Conservation (phyloP, 192 early-diverging fungal species). For the Martensiomyces pterosporus region DNA sequence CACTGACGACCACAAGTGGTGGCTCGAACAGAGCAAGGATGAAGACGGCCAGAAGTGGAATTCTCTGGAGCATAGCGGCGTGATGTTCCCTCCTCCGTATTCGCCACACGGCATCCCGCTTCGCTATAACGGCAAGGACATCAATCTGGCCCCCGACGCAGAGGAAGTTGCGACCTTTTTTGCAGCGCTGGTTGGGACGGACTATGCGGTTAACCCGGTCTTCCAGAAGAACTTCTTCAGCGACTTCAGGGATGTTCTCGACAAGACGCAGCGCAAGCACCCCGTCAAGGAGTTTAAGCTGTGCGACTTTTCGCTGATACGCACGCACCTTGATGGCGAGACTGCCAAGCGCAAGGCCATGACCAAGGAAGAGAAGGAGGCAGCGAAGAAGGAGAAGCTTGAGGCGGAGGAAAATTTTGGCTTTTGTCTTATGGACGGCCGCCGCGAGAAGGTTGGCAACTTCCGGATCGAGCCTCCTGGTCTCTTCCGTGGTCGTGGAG, state of each 20-base stretch:
- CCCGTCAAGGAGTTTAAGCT: slow-evolving; percentile 72
- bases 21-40: slow-evolving; percentile 59
- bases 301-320: slow-evolving; percentile 89
- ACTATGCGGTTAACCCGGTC: slow-evolving; percentile 73
- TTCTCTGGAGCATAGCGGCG: slow-evolving; percentile 82
- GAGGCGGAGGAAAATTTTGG: slow-evolving; percentile 74
- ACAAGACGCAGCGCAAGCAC: slow-evolving; percentile 58
- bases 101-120: slow-evolving; percentile 85
- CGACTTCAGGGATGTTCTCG: slow-evolving; percentile 74
- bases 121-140: slow-evolving; percentile 72
- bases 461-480: slow-evolving; percentile 95
- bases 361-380: slow-evolving; percentile 89
- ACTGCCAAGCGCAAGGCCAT: slow-evolving; percentile 77
- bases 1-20: slow-evolving; percentile 63
- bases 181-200: slow-evolving; percentile 80
- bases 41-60: slow-evolving; percentile 78
- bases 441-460: slow-evolving; percentile 97
- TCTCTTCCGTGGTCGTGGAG: slow-evolving; percentile 94
- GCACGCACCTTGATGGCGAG: slow-evolving; percentile 67
- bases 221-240: slow-evolving; percentile 92
- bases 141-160: slow-evolving; percentile 65
- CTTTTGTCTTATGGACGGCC: slow-evolving; percentile 73
- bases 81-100: slow-evolving; percentile 87
- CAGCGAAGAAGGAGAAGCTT: slow-evolving; percentile 66
- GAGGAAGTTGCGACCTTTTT: slow-evolving; percentile 97